Evolutionary conservation across 495 filamentous ascomycete species (phyloP), one percentile per base, ranked within the genome.

Genomic region (Neurospora sp.): DNA sequence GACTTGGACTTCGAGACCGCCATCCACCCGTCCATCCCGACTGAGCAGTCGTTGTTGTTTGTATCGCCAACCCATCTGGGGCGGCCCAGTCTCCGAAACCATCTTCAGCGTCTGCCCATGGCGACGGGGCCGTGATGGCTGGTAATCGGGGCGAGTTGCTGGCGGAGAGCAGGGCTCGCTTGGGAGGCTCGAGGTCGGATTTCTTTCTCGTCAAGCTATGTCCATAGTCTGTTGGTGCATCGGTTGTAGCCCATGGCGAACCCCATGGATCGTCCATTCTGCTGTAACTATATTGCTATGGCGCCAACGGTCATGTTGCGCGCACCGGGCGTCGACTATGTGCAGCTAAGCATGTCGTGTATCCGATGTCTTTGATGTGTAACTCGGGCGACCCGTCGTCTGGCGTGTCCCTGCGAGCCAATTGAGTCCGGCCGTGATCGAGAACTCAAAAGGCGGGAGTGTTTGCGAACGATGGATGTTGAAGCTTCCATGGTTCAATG

Each of bases 261-360:
- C 85, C 83, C 86, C 86, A 88, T 76, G 86, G 85, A 85, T 87
- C 85, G 80, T 88, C 86, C 86, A 88, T 88, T 71, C 74, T 82
- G 79, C 72, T 65, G 27, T 65, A 16, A 65, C 20, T 59, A 59
- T 65, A 65, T 27, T 35, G 3, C 27, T 72, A 38, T 68, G 48
- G 70, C 69, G 72, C 70, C 73, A 73, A 73, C 72, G 76, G 41
- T 80, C 79, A 80, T 80, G 75, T 72, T 78, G 76, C 69, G 74
- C 73, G 69, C 31, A 71, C 27, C 41, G 16, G 9, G 39, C 18
- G 38, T 42, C 48, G 38, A 61, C 40, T 75, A 72, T 68, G 31
- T 22, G 48, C 69, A 7, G 68, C 65, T 48, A 71, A 68, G 71
- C 77, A 78, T 79, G 53, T 65, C 53, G 53, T 65, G 53, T 65